Percentiles rank a stretch among this genome's conserved stretches.
Evolutionary conservation across 495 filamentous ascomycete species (phyloP).

Genomic region (Geoglossum glabrum): DNA sequence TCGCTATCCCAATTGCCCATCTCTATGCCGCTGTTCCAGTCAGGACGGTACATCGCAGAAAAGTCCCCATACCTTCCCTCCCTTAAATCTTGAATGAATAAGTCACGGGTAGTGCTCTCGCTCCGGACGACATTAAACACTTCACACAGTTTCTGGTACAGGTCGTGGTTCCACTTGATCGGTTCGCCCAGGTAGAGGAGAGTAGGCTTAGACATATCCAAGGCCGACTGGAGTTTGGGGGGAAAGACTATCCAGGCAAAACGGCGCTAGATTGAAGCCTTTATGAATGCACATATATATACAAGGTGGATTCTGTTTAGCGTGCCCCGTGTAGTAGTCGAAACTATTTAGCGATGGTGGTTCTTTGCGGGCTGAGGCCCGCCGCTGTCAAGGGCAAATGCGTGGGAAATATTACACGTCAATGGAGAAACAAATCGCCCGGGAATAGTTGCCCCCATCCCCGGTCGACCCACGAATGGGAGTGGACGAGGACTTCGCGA

Average conservation of each 20-base stretch:
- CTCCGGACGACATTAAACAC: slow-evolving; percentile 37
- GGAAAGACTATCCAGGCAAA: neutral
- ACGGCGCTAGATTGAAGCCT: neutral
- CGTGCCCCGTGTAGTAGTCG: neutral
- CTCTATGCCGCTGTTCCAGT: slow-evolving; percentile 62
- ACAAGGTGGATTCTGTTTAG: neutral
- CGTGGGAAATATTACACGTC: neutral
- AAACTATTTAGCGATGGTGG: neutral
- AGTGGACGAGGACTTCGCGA: neutral
- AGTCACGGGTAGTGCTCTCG: slow-evolving; percentile 13
- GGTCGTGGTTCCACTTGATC: slow-evolving; percentile 42
- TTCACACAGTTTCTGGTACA: slow-evolving; percentile 32
- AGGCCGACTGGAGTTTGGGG: neutral
- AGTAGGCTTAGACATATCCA: neutral
- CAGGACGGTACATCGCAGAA: slow-evolving; percentile 51
- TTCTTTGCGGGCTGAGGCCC: neutral
- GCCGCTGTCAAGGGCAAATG: neutral
- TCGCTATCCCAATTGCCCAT: slow-evolving; percentile 62
- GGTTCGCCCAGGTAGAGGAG: slow-evolving; percentile 50
- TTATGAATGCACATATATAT: neutral
- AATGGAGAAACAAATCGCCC: neutral
- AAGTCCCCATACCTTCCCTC: slow-evolving; percentile 52
- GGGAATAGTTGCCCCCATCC: neutral
- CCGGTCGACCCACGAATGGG: neutral
- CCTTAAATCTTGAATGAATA: slow-evolving; percentile 39